Conservation (phyloP, 116 monocot genomes). For the Iris pallida region DNA sequence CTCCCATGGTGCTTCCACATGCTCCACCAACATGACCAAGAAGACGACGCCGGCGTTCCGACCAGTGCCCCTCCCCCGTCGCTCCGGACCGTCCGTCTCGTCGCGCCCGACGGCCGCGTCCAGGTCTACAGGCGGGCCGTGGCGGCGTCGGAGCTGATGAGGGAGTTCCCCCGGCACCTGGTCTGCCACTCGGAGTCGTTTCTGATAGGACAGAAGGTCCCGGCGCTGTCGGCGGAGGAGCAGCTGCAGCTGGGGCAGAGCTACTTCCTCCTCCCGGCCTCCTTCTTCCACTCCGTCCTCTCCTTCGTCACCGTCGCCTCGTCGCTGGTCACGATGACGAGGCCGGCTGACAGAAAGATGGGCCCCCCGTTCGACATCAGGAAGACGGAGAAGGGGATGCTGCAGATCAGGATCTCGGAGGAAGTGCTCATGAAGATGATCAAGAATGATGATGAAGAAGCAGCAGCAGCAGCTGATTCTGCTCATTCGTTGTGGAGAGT, state of each 20-base stretch:
- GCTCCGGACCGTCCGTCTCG: slow-evolving; percentile 14
- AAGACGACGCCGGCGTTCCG: background rate
- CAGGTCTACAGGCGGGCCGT: slow-evolving; percentile 28
- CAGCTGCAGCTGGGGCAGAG: slow-evolving; percentile 40
- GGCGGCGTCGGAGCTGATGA: slow-evolving; percentile 36
- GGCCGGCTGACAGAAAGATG: no score
- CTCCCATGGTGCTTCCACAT: no score
- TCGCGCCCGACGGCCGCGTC: slow-evolving; percentile 26
- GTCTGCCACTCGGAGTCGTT: slow-evolving; percentile 55
- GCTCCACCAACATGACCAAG: no score
- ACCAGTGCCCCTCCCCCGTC: background rate
- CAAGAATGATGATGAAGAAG: no score
- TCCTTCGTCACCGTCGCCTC: slow-evolving; percentile 46
- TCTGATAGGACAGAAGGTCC: slow-evolving; percentile 49
- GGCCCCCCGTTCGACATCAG: slow-evolving; percentile 27
- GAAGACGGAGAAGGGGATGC: slow-evolving; percentile 39
- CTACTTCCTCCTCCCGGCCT: slow-evolving; percentile 55
- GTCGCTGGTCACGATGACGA: slow-evolving; percentile 4
- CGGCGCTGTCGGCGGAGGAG: slow-evolving; percentile 34
- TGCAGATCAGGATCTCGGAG: slow-evolving; percentile 49
- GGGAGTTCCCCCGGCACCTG: slow-evolving; percentile 36
- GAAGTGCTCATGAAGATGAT: background rate
- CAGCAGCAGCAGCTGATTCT: background rate
- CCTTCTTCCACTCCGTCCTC: slow-evolving; percentile 59
- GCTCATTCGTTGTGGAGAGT: slow-evolving; percentile 6